phyloP scores from a whole-genome alignment of 129 eudicot species.

The Heracleum sosnowskyi region DNA sequence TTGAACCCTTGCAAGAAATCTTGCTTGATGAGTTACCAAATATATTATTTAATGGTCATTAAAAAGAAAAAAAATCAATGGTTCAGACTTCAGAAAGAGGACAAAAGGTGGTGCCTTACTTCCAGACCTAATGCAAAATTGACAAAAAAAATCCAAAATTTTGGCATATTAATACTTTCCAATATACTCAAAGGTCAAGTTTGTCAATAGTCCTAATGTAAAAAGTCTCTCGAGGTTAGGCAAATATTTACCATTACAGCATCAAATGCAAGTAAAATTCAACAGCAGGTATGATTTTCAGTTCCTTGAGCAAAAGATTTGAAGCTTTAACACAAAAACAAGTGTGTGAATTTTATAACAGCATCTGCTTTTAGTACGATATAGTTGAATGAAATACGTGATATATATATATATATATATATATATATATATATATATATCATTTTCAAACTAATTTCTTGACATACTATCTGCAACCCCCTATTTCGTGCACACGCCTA shows the following conservation, averaged over 20 bases:
- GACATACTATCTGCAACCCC: too few species aligned
- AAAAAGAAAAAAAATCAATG: too few species aligned
- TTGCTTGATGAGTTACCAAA: background rate
- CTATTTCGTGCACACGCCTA: too few species aligned
- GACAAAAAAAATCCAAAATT: slow-evolving; percentile 67
- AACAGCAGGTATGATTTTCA: slow-evolving; percentile 70
- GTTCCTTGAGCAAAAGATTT: slow-evolving; percentile 49
- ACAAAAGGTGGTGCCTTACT: slow-evolving; percentile 64
- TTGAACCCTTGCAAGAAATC: background rate
- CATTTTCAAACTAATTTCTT: too few species aligned
- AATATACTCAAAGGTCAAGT: too few species aligned
- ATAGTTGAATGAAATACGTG: too few species aligned
- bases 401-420: too few species aligned
- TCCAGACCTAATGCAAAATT: slow-evolving; percentile 86
- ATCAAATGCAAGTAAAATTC: slow-evolving; percentile 83
- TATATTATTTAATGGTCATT: background rate
- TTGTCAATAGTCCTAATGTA: slow-evolving; percentile 64
- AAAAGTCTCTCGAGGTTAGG: slow-evolving; percentile 58
- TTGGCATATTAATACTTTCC: too few species aligned
- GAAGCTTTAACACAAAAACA: background rate
- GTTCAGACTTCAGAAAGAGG: slow-evolving; percentile 38
- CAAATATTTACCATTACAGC: slow-evolving; percentile 67
- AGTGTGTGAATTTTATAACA: too few species aligned
- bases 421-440: too few species aligned
- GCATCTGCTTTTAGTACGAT: too few species aligned